These are phyloP conservation scores for Cyphellophora attinorum DNA, from an alignment of 2,329 filamentous ascomycete species.

Conservation along the genomic window DNA sequence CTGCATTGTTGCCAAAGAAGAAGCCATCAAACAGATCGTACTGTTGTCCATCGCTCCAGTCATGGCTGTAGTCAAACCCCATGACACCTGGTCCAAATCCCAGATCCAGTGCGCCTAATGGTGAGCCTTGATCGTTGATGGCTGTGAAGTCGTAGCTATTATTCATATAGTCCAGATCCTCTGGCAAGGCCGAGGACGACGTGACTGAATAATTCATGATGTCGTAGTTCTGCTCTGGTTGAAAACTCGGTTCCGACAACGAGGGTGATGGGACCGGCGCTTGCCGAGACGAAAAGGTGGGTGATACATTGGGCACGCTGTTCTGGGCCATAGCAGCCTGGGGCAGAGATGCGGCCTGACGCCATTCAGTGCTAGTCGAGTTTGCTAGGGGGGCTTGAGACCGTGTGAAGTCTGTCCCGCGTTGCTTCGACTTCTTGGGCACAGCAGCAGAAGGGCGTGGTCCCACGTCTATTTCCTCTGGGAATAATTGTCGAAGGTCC, in stretches of 20 bases:
- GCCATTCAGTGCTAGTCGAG: no score
- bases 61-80: constrained; percentile 30
- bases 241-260: constrained; percentile 6
- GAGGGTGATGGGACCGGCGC: constrained; percentile 1
- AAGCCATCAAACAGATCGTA: constrained; percentile 46
- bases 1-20: constrained; percentile 39
- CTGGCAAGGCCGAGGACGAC: constrained; percentile 15
- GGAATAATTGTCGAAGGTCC: constrained; percentile 44
- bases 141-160: constrained; percentile 18
- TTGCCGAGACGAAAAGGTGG: neutral
- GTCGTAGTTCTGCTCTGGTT: constrained; percentile 12
- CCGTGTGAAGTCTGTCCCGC: constrained; percentile 3
- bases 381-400: constrained; percentile 5
- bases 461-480: constrained; percentile 28
- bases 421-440: constrained; percentile 7
- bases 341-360: neutral
- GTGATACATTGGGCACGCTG: constrained; percentile 8
- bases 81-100: constrained; percentile 31
- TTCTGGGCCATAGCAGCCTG: constrained; percentile 5
- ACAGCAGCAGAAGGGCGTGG: constrained; percentile 12
- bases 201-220: constrained; percentile 11
- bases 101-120: constrained; percentile 20
- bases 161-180: constrained; percentile 17
- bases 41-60: constrained; percentile 36
- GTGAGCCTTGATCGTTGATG: constrained; percentile 13